Evolutionary conservation across 225 moss, liverwort and hornwort species (phyloP), one percentile per base, ranked within the genome.

Genomic region (Marchantia paleacea): DNA sequence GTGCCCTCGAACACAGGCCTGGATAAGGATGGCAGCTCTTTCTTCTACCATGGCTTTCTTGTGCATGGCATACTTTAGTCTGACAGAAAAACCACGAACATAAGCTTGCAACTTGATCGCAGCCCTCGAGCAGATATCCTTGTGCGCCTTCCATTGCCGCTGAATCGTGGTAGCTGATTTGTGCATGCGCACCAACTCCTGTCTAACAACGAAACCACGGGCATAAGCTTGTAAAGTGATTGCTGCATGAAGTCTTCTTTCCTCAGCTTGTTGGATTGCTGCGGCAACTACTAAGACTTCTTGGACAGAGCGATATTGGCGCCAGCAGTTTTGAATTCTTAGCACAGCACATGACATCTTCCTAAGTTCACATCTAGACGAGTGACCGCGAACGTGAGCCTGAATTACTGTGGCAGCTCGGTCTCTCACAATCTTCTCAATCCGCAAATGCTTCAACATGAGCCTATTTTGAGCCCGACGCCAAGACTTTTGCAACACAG

Each of bases 171-270:
- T 68, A 8, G 82, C 88, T 63, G 79, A 79, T 72, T 79, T 75
- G 3, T 69, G 69, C 52, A 83, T 57, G 65, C 69, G 79, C 47
- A 14, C 63, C 71, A 83, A 58, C 53, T 54, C 57, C 22, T 83
- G 80, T 55, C 80, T 68, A 28, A 69, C 92, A 31, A 81, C 26
- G 80, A 65, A 82, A 58, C 85, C 84, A 53, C 87, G 83, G 24
- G 77, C 85, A 78, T 83, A 78, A n/a, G 86, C 86, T 84, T 92
- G 90, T 49, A 89, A 72, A 12, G 85, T 58, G 24, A 81, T 75
- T 30, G 82, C 78, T 14, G 77, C 79, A 55, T 24, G 15, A 18
- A 66, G 48, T 49, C 49, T 79, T 73, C 30, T 78, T 29, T 71
- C 57, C 39, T 47, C 60, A 29, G 58, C 51, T 67, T 39, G 66